Evolutionary conservation across 2,329 filamentous ascomycete species (phyloP), one percentile per base, ranked within the genome.

Genomic region (Calonectria pseudoturangicola): DNA sequence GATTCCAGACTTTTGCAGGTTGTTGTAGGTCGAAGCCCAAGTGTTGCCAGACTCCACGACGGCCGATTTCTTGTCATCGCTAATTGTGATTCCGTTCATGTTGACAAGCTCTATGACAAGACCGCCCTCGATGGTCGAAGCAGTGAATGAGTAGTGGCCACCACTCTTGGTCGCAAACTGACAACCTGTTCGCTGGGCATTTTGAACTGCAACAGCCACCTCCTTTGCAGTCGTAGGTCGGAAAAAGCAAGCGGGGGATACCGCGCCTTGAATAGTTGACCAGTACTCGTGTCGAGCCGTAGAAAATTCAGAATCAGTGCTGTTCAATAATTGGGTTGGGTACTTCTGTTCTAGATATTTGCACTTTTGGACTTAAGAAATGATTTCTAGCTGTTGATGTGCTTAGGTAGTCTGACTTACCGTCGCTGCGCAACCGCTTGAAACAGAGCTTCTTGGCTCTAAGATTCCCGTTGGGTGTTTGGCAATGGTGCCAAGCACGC

Each of bases 31-130:
- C 12, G 47, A 27, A 9, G 47, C 47, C 47, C 47, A 50, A 21
- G 47, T 50, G 25, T 50, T 50, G 18, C 47, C 47, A 4, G 47
- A 12, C 10, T 27, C 47, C 47, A 50, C 47, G 13, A 27, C 18
- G 3, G 47, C 47, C 21, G 47, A 50, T 15, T 50, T 50, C 25
- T 50, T 50, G 21, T 50, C 47, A 50, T 50, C 9, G 21, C 47
- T 50, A 21, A 50, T 28, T 25, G 25, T 51, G 12, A 51, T 25
- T 16, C 13, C 48, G 5, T 51, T 51, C 25, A 51, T 16, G 15
- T 51, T 51, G 25, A 51, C 25, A 16, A 51, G 27, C 4, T 51
- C 48, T 51, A 51, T 51, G 48, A 51, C 48, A 51, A 51, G 48
- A 30, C 48, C 48, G 15, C 21, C 48, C 10, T 51, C 48, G 5